Percentiles rank a stretch among this genome's conserved stretches.
phyloP scores from a whole-genome alignment of 2,329 filamentous ascomycete genomes.

The Epichloe festucae region DNA sequence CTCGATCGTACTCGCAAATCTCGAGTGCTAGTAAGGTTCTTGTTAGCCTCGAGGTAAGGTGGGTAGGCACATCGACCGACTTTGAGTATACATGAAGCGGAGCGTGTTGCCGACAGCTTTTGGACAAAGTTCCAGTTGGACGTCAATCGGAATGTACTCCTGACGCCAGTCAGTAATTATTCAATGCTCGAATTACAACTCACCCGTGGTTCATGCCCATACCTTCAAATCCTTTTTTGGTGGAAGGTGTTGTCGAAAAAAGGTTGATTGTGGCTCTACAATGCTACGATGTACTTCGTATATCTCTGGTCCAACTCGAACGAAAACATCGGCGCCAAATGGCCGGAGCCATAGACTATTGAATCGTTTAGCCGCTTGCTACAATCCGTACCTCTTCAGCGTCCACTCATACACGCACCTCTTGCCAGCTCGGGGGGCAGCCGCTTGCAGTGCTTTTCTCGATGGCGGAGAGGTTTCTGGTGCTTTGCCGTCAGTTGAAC shows the following conservation, averaged over 20 bases:
- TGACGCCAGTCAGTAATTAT: constrained; percentile 6
- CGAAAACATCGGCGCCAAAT: constrained; percentile 20
- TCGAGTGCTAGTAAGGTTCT: constrained; percentile 1
- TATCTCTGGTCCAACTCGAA: constrained; percentile 12
- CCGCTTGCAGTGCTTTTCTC: constrained; percentile 14
- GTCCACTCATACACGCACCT: constrained; percentile 9
- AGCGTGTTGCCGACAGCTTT: constrained; percentile 19
- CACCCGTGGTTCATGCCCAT: not conserved
- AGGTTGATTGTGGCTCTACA: constrained; percentile 19
- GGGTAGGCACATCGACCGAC: constrained; percentile 10
- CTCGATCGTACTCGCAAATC: constrained; percentile 13
- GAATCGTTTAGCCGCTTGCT: not conserved
- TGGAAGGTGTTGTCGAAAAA: constrained; percentile 21
- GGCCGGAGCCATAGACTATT: constrained; percentile 19
- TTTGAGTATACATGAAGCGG: constrained; percentile 22
- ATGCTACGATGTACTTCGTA: constrained; percentile 23
- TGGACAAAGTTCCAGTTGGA: constrained; percentile 14
- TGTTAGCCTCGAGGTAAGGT: not conserved
- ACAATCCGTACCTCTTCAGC: not conserved
- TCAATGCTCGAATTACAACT: not conserved
- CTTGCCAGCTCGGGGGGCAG: constrained; percentile 15
- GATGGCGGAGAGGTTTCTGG: constrained; percentile 2
- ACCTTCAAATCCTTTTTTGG: constrained; percentile 13
- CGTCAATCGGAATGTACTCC: constrained; percentile 15
- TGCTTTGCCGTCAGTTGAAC: not conserved